Base-by-base conservation (phyloP, 139 green algal genomes). In the Volvox reticuliferus region DNA sequence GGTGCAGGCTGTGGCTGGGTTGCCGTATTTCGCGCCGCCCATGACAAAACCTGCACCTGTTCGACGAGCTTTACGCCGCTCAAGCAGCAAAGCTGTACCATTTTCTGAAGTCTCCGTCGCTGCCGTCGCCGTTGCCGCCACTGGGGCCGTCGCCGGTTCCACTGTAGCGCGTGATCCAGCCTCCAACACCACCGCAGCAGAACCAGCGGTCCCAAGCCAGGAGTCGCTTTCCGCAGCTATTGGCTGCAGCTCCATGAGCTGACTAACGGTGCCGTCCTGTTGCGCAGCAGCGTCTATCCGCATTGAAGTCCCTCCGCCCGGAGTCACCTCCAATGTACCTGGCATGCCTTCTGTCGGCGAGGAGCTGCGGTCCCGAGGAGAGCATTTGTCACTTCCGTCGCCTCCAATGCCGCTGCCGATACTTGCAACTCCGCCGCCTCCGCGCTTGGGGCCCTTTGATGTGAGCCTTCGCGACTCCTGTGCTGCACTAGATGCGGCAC, bases 51-150 rank as follows among this genome's bases (percentile, higher is more conserved):
- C 75, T 17, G 81, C 81, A 32, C n/a, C 85, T 5, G 85, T 89
- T 20, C 85, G 85, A 28, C 85, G 69, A 2, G 85, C 85, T 37
- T 82, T 82, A 9, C 85, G 28, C 18, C 85, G 85, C 85, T 89
- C 85, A 9, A 89, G 85, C 85, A 89, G 37, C 69, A 77, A n/a
- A 1, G 83, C 63, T 22, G 63, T 21, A 26, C 32, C 20, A 18
- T 32, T 55, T 22, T 65, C 37, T 0, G 36, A 12, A 30, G 61
- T 21, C 81, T 61, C 33, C 82, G 62, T 1, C 63, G 22, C 62
- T 33, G 62, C 81, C 81, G 81, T 33, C 62, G 63, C 79, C 79
- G 82, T 30, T 35, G 65, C 63, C 63, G 55, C 81, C 81, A 36
- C 30, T 32, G 32, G 12, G 22, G 44, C 28, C 28, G 21, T 18